Percentiles rank a stretch among this genome's conserved stretches.
Conservation (phyloP, 371 early-diverging fungal genomes). For the Cokeromyces recurvatus region DNA sequence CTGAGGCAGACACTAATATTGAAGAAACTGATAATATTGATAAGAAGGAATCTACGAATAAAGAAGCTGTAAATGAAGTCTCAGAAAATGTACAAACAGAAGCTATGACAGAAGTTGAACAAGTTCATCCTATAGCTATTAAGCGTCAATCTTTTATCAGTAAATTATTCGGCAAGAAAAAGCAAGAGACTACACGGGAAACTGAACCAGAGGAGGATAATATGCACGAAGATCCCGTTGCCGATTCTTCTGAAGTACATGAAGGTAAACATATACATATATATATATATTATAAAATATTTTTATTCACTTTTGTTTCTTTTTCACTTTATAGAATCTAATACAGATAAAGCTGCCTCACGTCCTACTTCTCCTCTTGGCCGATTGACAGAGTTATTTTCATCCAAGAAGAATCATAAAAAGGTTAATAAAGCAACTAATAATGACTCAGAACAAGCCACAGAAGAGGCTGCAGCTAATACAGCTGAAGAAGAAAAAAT, state of each 20-base stretch:
- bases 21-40: slow-evolving; percentile 6
- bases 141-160: slow-evolving; percentile 55
- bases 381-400: slow-evolving; percentile 29
- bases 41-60: neutral
- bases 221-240: slow-evolving; percentile 1
- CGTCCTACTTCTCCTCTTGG: slow-evolving; percentile 35
- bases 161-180: slow-evolving; percentile 54
- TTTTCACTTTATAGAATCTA: too few relatives aligned
- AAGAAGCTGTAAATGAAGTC: slow-evolving; percentile 3
- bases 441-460: slow-evolving; percentile 2
- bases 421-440: slow-evolving; percentile 19
- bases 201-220: too few relatives aligned
- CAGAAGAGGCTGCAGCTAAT: slow-evolving; percentile 1
- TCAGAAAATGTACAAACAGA: slow-evolving; percentile 1
- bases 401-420: slow-evolving; percentile 30
- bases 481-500: neutral
- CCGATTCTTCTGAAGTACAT: neutral
- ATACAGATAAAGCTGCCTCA: too few relatives aligned
- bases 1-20: slow-evolving; percentile 13
- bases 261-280: too few relatives aligned
- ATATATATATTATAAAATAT: too few relatives aligned
- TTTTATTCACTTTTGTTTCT: too few relatives aligned
- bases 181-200: slow-evolving; percentile 6
- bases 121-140: slow-evolving; percentile 3
- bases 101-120: slow-evolving; percentile 4